A percentile compares a stretch with the other conserved stretches of the same genome.
Evolutionary conservation across 345 rosid species (phyloP).

Genomic region (Hibiscus mutabilis): DNA sequence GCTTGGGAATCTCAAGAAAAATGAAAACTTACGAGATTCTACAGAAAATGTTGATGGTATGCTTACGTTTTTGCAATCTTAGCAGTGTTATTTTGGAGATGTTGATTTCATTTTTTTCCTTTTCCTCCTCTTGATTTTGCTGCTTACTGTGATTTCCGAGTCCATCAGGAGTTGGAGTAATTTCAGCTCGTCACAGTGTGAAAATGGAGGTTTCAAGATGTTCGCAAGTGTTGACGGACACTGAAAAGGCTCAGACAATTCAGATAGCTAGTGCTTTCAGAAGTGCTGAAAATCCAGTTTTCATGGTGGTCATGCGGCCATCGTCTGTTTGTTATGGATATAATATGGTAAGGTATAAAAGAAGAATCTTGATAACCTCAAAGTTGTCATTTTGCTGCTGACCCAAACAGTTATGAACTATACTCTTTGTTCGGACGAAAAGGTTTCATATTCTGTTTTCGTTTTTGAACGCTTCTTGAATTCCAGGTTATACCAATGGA

Average conservation of each 20-base stretch:
- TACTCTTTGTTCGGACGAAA: neutral
- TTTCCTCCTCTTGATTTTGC: neutral
- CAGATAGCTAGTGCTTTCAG: constrained; percentile 13
- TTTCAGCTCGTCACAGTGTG: neutral
- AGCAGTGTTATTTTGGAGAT: constrained; percentile 1
- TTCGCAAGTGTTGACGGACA: neutral
- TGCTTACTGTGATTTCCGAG: neutral
- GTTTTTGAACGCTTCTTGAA: neutral
- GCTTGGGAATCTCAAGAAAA: neutral
- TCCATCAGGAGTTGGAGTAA: neutral
- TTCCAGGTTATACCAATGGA: neutral
- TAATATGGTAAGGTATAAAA: neutral
- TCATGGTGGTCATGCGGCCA: constrained; percentile 17
- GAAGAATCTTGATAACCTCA: neutral
- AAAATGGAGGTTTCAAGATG: neutral
- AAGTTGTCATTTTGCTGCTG: neutral
- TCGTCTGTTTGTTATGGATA: neutral
- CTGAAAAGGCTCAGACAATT: constrained; percentile 10
- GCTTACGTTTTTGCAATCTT: neutral
- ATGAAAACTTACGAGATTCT: neutral
- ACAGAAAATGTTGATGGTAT: neutral
- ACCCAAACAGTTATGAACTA: neutral
- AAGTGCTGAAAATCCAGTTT: constrained; percentile 18
- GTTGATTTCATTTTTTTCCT: constrained; percentile 5
- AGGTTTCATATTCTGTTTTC: neutral